Conservation (phyloP, 2,329 filamentous ascomycete species). For the Blumeria graminis region DNA sequence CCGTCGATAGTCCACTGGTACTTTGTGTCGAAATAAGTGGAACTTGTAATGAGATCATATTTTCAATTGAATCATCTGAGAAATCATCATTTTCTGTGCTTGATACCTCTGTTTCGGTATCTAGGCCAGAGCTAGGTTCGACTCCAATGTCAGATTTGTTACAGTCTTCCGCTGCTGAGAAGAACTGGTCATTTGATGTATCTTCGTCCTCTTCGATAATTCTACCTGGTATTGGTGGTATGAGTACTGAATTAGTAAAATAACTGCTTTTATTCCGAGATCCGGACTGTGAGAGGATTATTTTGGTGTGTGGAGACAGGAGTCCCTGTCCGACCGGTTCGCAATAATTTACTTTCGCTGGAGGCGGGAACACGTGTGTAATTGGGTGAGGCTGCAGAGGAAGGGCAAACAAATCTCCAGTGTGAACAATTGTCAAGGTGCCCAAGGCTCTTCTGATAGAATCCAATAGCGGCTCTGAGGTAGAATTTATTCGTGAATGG, state of each 20-base stretch:
- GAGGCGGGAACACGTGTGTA: constrained; percentile 61
- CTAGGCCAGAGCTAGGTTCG: constrained; percentile 22
- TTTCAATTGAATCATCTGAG: constrained; percentile 78
- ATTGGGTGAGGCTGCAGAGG: constrained; percentile 66
- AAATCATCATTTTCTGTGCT: constrained; percentile 43
- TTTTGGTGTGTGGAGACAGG: constrained; percentile 51
- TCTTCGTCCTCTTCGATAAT: constrained; percentile 45
- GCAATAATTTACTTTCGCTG: constrained; percentile 74
- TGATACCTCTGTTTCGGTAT: constrained; percentile 32
- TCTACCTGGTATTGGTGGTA: constrained; percentile 31
- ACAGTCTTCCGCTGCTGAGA: constrained; percentile 68
- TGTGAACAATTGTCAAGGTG: constrained; percentile 52
- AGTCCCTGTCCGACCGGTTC: constrained; percentile 83
- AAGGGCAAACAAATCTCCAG: constrained; percentile 55
- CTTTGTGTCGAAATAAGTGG: constrained; percentile 47
- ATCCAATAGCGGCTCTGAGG: constrained; percentile 22
- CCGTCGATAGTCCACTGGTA: constrained; percentile 55
- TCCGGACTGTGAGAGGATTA: constrained; percentile 49
- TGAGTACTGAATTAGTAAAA: constrained; percentile 21
- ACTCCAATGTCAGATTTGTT: constrained; percentile 29
- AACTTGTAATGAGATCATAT: constrained; percentile 72
- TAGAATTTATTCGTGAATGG: constrained; percentile 23
- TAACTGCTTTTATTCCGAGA: constrained; percentile 28
- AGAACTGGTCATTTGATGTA: constrained; percentile 76
- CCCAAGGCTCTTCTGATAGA: constrained; percentile 53